Percentiles rank a stretch among this genome's conserved stretches.
Conservation (phyloP, 1,139 yeast genomes). For the Debaryomycetaceae sp. region DNA sequence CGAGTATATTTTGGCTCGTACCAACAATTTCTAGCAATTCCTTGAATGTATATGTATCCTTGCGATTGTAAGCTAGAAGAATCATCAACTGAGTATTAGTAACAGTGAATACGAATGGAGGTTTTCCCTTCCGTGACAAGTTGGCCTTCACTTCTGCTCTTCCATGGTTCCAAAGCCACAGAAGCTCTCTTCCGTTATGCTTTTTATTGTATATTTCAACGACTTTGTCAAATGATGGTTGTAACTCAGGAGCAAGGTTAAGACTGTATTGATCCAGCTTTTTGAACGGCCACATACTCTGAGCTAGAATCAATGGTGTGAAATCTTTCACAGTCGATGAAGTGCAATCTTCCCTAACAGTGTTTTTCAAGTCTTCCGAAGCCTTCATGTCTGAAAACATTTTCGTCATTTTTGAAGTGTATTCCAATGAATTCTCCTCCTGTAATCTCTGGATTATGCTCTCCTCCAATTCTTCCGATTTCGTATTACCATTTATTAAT, state of each 20-base stretch:
- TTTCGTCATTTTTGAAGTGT: constrained; percentile 88
- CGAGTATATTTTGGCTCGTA: constrained; percentile 61
- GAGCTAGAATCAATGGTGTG: constrained; percentile 77
- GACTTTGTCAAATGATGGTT: constrained; percentile 62
- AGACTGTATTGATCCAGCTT: constrained; percentile 42
- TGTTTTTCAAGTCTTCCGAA: constrained; percentile 70
- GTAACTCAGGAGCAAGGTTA: constrained; percentile 51
- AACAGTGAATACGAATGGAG: constrained; percentile 78
- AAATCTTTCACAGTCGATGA: constrained; percentile 51
- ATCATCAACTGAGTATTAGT: constrained; percentile 87
- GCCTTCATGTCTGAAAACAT: constrained; percentile 96
- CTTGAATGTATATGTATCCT: constrained; percentile 53
- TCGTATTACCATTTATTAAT: constrained; percentile 78
- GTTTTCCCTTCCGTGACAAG: constrained; percentile 75
- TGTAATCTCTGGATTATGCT: constrained; percentile 81
- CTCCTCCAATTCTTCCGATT: constrained; percentile 84
- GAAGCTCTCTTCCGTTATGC: constrained; percentile 84
- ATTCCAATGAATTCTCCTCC: constrained; percentile 88
- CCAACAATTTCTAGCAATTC: constrained; percentile 69
- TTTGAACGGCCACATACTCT: constrained; percentile 84
- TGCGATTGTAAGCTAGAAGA: constrained; percentile 71
- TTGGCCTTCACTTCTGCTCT: constrained; percentile 93
- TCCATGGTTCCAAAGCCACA: constrained; percentile 95
- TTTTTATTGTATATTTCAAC: constrained; percentile 66
- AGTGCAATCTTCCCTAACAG: constrained; percentile 54